Base-by-base conservation (phyloP, 148 eudicot species). In the Silene conica region DNA sequence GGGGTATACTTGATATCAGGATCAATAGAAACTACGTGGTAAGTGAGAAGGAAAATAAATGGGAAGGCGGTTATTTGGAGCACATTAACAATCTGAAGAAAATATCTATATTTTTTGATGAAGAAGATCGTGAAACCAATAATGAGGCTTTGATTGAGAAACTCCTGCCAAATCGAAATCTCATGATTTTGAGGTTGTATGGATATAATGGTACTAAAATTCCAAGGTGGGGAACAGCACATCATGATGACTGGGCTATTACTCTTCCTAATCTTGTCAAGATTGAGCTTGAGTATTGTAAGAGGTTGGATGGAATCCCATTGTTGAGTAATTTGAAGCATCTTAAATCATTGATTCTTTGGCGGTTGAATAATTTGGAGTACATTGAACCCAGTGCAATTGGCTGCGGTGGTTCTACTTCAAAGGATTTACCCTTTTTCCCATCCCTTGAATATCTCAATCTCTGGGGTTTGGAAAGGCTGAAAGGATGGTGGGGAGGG, bases 401-500 rank as follows among this genome's bases (percentile, higher is more conserved):
- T 0, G 7, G 9, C 43, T 1, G 8, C 7, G 8, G 43, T 0
- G 14, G 0, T 19, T 9, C 3, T 0, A 8, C 43, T 16, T 1
- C 15, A 77, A 34, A 21, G 38, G 54, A 22, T 3, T 12, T 6
- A 6, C 1, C 55, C 15, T 78, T 72, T 76, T 78, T 78, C 38
- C 60, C 81, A 1, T 58, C 72, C n/a, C 81, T 78, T 73, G 67
- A 43, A 48, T 34, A 10, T 9, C 72, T 80, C 16, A 3, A 19
- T 11, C 3, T 80, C 5, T 1, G 2, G 0, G 16, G 2, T 15
- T n/a, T 75, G 22, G 7, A 26, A 8, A 22, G 31, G 14, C 26
- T 80, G 72, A 56, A 54, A 59, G 67, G 75, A 23, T 80, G 82
- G 82, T 55, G 79, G 75, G 19, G 69, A 1, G 70, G 46, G 11